Evolutionary conservation across 768 basidiomycete genomes (phyloP), one percentile per base, ranked within the genome.

Genomic region (Rhodotorula toruloides): DNA sequence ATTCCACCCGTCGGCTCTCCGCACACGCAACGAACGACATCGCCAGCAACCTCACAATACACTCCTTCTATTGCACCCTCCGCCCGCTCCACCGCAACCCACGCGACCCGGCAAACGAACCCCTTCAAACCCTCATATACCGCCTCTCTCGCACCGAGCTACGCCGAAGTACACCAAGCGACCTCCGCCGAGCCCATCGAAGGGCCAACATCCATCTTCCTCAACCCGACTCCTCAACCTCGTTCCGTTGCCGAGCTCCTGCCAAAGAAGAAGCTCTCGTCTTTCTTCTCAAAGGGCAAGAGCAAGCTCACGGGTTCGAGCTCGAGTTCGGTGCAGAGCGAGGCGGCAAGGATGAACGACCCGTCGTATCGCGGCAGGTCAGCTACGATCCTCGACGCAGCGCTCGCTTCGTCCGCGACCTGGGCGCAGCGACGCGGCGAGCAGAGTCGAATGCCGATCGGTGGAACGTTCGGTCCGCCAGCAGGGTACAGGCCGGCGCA

Each of bases 371-470:
- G 66, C 16, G 61, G 56, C 37, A 53, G 29, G 42, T 62, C 61
- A 6, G 54, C 57, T 22, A n/a, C 52, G 14, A 37, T 67, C 10
- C 50, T 67, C 48, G 66, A 67, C 32, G 66, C 66, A n/a, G 66
- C 66, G 37, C 58, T 67, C 22, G 53, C 66, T 14, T 54, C 61
- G 2, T 54, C 49, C 17, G 42, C 47, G 39, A 62, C 56, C 8
- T 67, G 66, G 66, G 66, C 66, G 25, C 53, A n/a, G 12, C 40
- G 46, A n/a, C 55, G 66, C 52, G 66, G 66, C 16, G 61, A 62
- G 55, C 65, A 61, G 48, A 22, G 34, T 27, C 65, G 47, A n/a
- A n/a, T 47, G 54, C 54, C 16, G 12, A 31, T 8, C 21, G 14
- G 29, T 27, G 9, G 27, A 10, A 12, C 55, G n/a, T 53, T 57